Percentiles rank a stretch among this genome's conserved stretches.
Conservation (phyloP, 169 alveolate genomes). For the Perkinsus olseni region DNA sequence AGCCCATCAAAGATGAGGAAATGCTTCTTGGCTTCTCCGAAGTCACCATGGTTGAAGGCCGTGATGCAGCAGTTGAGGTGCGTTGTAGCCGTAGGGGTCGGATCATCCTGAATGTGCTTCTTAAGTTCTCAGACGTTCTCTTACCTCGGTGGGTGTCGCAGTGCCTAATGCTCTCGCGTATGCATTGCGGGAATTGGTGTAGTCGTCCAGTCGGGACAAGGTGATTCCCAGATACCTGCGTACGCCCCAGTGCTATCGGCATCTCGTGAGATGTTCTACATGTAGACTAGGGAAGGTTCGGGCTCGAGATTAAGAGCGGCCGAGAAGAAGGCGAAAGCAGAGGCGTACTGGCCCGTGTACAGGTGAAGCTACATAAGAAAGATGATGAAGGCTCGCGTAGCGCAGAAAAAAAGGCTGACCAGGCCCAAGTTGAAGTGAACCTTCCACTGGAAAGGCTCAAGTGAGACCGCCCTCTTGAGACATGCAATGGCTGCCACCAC, state of each 20-base stretch:
- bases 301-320: slow-evolving; percentile 71
- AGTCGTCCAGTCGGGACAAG: slow-evolving; percentile 64
- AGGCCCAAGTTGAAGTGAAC: slow-evolving; percentile 74
- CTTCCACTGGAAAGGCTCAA: slow-evolving; percentile 79
- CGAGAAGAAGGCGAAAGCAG: slow-evolving; percentile 74
- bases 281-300: slow-evolving; percentile 57
- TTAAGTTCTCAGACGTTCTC: not conserved
- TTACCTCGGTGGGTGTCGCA: slow-evolving; percentile 11
- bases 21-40: slow-evolving; percentile 41
- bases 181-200: slow-evolving; percentile 62
- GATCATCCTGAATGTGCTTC: not conserved
- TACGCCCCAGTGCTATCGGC: slow-evolving; percentile 11
- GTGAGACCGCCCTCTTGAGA: slow-evolving; percentile 67
- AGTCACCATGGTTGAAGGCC: slow-evolving; percentile 50
- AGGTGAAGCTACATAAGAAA: slow-evolving; percentile 26
- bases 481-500: slow-evolving; percentile 73
- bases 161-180: slow-evolving; percentile 61
- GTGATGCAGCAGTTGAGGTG: slow-evolving; percentile 65
- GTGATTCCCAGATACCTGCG: slow-evolving; percentile 45
- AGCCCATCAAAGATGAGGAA: not conserved
- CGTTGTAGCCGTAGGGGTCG: slow-evolving; percentile 50
- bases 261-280: slow-evolving; percentile 34
- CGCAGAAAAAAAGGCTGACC: slow-evolving; percentile 12
- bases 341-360: slow-evolving; percentile 64
- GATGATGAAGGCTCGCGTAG: not conserved